Conservation (phyloP, 257 asterid species). For the Salvia hispanica region DNA sequence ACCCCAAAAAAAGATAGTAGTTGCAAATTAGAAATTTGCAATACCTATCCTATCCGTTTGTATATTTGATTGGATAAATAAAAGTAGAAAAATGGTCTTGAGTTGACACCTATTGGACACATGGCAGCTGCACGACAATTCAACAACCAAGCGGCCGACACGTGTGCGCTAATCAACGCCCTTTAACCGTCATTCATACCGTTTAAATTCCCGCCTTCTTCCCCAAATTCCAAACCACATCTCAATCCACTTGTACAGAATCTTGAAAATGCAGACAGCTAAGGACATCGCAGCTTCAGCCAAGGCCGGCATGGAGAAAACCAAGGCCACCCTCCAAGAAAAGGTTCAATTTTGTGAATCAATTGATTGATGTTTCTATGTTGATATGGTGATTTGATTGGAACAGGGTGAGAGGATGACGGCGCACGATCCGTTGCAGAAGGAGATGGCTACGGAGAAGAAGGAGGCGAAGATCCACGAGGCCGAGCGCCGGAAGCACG, state of each 20-base stretch:
- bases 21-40: too few relatives aligned
- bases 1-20: too few relatives aligned
- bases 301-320: conserved; percentile 66
- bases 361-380: too few relatives aligned
- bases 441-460: conserved; percentile 47
- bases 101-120: conserved; percentile 26
- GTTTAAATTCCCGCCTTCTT: not conserved
- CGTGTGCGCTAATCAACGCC: too few relatives aligned
- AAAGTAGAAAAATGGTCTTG: too few relatives aligned
- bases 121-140: conserved; percentile 28
- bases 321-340: conserved; percentile 52
- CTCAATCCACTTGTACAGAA: too few relatives aligned
- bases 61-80: too few relatives aligned
- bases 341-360: conserved; percentile 31
- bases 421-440: conserved; percentile 45
- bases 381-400: too few relatives aligned
- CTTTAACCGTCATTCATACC: too few relatives aligned
- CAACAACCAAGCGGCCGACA: too few relatives aligned
- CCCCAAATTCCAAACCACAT: not conserved
- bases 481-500: conserved; percentile 44
- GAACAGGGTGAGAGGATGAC: conserved; percentile 41
- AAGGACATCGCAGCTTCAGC: conserved; percentile 53
- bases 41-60: too few relatives aligned
- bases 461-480: conserved; percentile 39
- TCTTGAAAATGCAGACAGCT: conserved; percentile 47